Evolutionary conservation across 345 rosid species (phyloP).

Genomic region (Chamaenerion angustifolium): DNA sequence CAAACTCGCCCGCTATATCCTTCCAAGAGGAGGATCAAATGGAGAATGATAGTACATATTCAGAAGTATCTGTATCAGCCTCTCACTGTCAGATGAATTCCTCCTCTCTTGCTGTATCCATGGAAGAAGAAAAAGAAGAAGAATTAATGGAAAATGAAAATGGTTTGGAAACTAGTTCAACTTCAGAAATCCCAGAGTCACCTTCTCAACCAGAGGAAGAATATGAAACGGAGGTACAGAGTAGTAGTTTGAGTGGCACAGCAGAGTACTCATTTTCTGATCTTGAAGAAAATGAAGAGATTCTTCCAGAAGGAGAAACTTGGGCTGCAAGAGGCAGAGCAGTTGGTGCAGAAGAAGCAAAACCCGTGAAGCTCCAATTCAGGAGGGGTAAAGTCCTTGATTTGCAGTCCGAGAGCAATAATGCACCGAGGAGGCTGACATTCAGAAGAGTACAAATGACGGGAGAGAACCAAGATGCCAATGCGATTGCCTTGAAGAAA

Average conservation of each 20-base stretch:
- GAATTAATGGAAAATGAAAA: no score
- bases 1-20: neutral
- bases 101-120: no score
- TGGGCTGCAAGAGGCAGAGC: neutral
- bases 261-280: constrained; percentile 5
- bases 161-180: neutral
- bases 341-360: constrained; percentile 13
- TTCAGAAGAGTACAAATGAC: constrained; percentile 43
- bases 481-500: constrained; percentile 22
- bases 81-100: no score
- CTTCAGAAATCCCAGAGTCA: neutral
- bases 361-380: constrained; percentile 33
- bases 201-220: constrained; percentile 1
- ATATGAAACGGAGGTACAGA: neutral
- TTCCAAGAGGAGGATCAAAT: neutral
- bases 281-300: neutral
- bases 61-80: no score
- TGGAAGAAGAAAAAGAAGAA: no score
- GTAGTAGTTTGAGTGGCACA: neutral
- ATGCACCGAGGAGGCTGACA: constrained; percentile 49
- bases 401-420: constrained; percentile 24
- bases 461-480: constrained; percentile 22
- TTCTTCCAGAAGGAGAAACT: neutral
- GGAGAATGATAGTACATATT: no score
- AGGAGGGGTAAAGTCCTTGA: constrained; percentile 56